A percentile compares a stretch with the other conserved stretches of the same genome.
Evolutionary conservation across 169 alveolate genomes (phyloP).

Genomic region (Plasmodium gaboni): DNA sequence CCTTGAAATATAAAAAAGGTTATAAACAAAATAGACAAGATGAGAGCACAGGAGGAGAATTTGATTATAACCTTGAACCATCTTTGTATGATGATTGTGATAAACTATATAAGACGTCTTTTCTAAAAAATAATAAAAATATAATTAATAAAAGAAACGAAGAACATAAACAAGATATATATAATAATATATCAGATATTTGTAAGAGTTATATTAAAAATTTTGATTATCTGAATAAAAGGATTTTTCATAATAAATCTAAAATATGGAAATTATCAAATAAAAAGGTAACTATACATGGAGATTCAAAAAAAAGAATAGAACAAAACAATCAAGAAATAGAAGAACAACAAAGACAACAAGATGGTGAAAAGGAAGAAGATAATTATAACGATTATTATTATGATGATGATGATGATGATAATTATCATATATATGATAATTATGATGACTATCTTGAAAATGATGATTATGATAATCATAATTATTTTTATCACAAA

Average conservation of each 20-base stretch:
- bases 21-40: neutral
- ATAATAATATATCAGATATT: constrained; percentile 37
- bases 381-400: constrained; percentile 3
- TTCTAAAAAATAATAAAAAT: neutral
- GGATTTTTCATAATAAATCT: too few relatives aligned
- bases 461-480: too few relatives aligned
- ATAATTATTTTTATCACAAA: too few relatives aligned
- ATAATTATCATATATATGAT: too few relatives aligned
- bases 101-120: neutral
- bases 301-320: neutral
- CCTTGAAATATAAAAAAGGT: neutral
- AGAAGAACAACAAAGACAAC: neutral
- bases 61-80: neutral
- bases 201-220: constrained; percentile 62
- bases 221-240: constrained; percentile 18
- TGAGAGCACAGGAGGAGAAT: neutral
- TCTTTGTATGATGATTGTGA: neutral
- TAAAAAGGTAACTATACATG: neutral
- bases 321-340: too few relatives aligned
- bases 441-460: too few relatives aligned
- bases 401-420: neutral
- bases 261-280: too few relatives aligned
- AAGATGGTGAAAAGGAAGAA: constrained; percentile 2
- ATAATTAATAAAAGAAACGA: constrained; percentile 3
- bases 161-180: constrained; percentile 17